Conservation (phyloP, 2,329 filamentous ascomycete genomes). For the Beauveria sp. region DNA sequence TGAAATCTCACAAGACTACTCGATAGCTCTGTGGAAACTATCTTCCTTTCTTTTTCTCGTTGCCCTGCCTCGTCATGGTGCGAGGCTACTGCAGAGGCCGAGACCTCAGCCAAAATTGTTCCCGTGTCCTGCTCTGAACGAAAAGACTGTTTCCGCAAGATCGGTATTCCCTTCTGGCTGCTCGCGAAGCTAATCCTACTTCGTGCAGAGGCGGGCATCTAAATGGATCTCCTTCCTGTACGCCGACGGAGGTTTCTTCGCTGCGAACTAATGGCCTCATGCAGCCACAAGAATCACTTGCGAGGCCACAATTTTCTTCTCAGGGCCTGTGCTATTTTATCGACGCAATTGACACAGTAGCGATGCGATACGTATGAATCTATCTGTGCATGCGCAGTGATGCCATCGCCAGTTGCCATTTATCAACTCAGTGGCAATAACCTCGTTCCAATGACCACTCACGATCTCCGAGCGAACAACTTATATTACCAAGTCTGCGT, state of each 20-base stretch:
- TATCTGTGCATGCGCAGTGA: not conserved
- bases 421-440: not conserved
- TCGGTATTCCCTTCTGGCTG: not conserved
- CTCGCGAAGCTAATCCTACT: not conserved
- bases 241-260: not conserved
- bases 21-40: not conserved
- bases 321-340: not conserved
- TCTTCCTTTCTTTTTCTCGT: conserved; percentile 5
- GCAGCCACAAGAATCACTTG: not conserved
- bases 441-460: no score
- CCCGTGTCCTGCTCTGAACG: not conserved
- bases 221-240: conserved; percentile 6
- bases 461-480: no score
- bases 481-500: no score
- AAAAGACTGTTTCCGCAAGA: not conserved
- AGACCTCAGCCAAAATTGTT: conserved; percentile 3
- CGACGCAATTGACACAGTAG: not conserved
- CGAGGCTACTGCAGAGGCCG: conserved; percentile 7
- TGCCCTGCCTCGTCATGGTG: conserved; percentile 7
- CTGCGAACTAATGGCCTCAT: not conserved
- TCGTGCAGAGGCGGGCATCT: not conserved
- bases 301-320: not conserved
- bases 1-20: not conserved
- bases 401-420: not conserved
- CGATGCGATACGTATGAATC: not conserved